Evolutionary conservation across 495 filamentous ascomycete genomes (phyloP), one percentile per base, ranked within the genome.

Genomic region (Oidiodendron maius): DNA sequence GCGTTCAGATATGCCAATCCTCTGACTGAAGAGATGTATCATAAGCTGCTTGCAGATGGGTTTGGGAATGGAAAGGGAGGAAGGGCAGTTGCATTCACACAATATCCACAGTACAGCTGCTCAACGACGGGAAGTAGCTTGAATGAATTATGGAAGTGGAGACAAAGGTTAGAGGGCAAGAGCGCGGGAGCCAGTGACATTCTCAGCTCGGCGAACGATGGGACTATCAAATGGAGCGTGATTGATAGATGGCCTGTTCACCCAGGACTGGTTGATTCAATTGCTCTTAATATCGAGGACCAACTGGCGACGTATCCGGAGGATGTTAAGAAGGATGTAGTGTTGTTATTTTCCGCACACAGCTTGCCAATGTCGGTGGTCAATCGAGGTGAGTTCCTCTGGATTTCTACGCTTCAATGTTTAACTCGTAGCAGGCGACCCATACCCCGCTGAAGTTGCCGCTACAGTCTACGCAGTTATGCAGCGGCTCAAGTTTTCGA

Each of bases 91-190:
- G 94, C 94, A 2, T 99, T 97, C 64, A 95, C 93, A 3, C 94
- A 99, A 63, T 99, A 99, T 57, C 94, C 94, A 17, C 94, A 99
- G 62, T 99, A 99, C 63, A 93, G 87, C n/a, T 99, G 94, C 67
- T 95, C 89, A 20, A 99, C 94, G 5, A 99, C 94, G 1, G 94
- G 94, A 28, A 95, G 89, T 66, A 93, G 87, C 39, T 64, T 99
- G 44, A 99, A 97, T 59, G 94, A 99, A 69, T 63, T 99, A 35
- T 99, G 94, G 94, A 95, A 91, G 66, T 94, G 90, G 87, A 75
- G 89, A 48, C 86, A 85, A 56, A 79, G 90, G 52, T 65, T 96
- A 50, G 94, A 99, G 70, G 86, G 86, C 5, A 87, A 86, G 66
- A 70, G 72, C 36, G 18, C 24, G 3, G 26, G 21, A 11, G 18